Evolutionary conservation across 2,329 filamentous ascomycete species (phyloP).

Genomic region (Aspergillus ruber): DNA sequence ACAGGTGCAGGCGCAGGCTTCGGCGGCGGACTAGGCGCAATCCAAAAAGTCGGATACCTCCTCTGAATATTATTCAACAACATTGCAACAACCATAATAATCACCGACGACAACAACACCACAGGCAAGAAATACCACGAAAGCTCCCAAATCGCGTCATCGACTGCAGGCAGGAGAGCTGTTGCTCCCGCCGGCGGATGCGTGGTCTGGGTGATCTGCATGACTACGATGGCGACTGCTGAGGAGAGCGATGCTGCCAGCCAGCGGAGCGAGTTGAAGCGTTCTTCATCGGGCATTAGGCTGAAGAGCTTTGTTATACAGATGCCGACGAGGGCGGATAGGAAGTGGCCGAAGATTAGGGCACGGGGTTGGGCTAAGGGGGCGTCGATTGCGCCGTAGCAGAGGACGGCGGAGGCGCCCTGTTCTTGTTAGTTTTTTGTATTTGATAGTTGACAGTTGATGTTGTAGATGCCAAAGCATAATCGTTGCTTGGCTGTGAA

Average conservation of each 20-base stretch:
- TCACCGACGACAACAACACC: slow-evolving; percentile 22
- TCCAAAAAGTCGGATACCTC: slow-evolving; percentile 27
- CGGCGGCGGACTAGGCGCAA: slow-evolving; percentile 12
- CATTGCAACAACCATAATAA: slow-evolving; percentile 22
- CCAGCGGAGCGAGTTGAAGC: slow-evolving; percentile 23
- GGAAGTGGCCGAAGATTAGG: slow-evolving; percentile 28
- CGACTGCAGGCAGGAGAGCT: slow-evolving; percentile 24
- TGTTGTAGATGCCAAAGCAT: background rate
- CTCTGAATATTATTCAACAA: slow-evolving; percentile 28
- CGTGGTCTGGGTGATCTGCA: slow-evolving; percentile 27
- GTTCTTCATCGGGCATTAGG: slow-evolving; percentile 24
- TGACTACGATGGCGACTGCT: slow-evolving; percentile 21
- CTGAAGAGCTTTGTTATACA: slow-evolving; percentile 27
- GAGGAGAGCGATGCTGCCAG: slow-evolving; percentile 27
- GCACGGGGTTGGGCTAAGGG: slow-evolving; percentile 27
- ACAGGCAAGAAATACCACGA: slow-evolving; percentile 29
- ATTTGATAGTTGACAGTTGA: background rate
- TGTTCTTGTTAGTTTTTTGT: slow-evolving; percentile 3
- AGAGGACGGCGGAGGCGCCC: slow-evolving; percentile 28
- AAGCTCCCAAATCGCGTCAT: slow-evolving; percentile 19
- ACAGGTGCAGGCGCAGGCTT: background rate
- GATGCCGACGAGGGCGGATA: slow-evolving; percentile 24
- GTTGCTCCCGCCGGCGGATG: slow-evolving; percentile 31
- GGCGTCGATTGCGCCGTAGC: slow-evolving; percentile 26
- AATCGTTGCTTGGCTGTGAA: background rate